A percentile compares a stretch with the other conserved stretches of the same genome.
These are phyloP conservation scores for Taiwanofungus camphoratus DNA, from an alignment of 1,284 basidiomycete species.

Conservation along the genomic window DNA sequence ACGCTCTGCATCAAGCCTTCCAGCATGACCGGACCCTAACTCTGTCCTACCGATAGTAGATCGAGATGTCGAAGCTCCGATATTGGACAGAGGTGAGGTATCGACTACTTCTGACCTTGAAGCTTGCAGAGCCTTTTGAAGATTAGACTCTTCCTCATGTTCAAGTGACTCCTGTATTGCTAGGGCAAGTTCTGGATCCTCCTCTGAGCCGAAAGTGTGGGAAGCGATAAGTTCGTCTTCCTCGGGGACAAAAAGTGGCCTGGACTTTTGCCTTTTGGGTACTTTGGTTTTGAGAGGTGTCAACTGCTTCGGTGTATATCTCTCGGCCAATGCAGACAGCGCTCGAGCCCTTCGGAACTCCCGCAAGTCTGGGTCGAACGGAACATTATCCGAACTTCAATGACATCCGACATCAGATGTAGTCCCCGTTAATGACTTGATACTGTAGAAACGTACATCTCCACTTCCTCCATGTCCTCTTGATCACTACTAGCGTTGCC, in stretches of 20 bases:
- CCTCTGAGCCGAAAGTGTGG: conserved; percentile 21
- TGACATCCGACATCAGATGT: conserved; percentile 15
- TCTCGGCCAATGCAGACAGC: conserved; percentile 55
- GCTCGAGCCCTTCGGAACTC: conserved; percentile 64
- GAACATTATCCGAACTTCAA: conserved; percentile 10
- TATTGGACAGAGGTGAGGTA: conserved; percentile 11
- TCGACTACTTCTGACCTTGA: conserved; percentile 15
- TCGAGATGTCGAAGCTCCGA: conserved; percentile 19
- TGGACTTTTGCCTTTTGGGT: conserved; percentile 24
- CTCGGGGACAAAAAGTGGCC: conserved; percentile 52
- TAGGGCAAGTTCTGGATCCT: conserved; percentile 48
- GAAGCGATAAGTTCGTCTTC: conserved; percentile 36
- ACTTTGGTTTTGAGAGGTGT: conserved; percentile 28
- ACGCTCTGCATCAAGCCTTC: background rate
- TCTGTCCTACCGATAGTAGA: conserved; percentile 6
- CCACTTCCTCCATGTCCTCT: conserved; percentile 73
- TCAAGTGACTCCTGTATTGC: conserved; percentile 59
- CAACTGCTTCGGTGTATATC: conserved; percentile 44
- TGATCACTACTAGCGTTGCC: conserved; percentile 41
- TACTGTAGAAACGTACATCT: conserved; percentile 44
- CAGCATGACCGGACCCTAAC: background rate
- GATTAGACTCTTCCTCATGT: conserved; percentile 27
- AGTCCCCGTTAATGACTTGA: conserved; percentile 2
- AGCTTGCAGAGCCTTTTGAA: conserved; percentile 28
- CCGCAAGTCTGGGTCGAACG: conserved; percentile 60